Conservation (phyloP, 768 basidiomycete species). For the Rhodotorula taiwanensis region DNA sequence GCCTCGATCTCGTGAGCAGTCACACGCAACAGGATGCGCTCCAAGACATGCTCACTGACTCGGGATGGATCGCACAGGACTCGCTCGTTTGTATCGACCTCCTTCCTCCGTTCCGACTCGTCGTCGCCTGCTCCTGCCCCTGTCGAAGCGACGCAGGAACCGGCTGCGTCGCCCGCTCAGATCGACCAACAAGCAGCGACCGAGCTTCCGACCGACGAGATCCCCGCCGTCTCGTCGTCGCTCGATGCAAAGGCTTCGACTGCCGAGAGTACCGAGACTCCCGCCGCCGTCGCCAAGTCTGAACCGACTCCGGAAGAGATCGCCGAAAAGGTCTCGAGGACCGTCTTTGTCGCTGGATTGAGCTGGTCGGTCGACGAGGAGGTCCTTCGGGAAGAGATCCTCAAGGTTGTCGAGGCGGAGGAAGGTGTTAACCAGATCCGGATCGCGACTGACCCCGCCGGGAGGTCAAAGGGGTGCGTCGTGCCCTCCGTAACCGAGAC, state of each 20-base stretch:
- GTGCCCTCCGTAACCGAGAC: too few relatives aligned
- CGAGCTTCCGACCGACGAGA: slow-evolving; percentile 8
- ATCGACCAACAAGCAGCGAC: slow-evolving; percentile 4
- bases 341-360: slow-evolving; percentile 83
- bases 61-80: too few relatives aligned
- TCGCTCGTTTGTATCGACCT: not conserved
- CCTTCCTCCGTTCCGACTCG: slow-evolving; percentile 6
- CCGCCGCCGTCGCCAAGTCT: not conserved
- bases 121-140: not conserved
- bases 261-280: not conserved
- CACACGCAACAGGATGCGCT: too few relatives aligned
- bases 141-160: not conserved
- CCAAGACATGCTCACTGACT: too few relatives aligned
- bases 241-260: slow-evolving; percentile 9
- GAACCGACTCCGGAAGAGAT: not conserved
- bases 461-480: slow-evolving; percentile 30
- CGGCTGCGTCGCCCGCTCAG: not conserved
- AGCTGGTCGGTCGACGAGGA: slow-evolving; percentile 97
- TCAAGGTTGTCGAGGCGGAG: slow-evolving; percentile 65
- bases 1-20: not conserved
- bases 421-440: slow-evolving; percentile 44
- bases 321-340: slow-evolving; percentile 51
- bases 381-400: slow-evolving; percentile 83
- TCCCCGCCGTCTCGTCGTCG: slow-evolving; percentile 8
- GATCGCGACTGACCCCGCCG: slow-evolving; percentile 25